Percentiles rank a stretch among this genome's conserved stretches.
phyloP scores from a whole-genome alignment of 1,284 basidiomycete genomes.

The Termitomyces sp. region DNA sequence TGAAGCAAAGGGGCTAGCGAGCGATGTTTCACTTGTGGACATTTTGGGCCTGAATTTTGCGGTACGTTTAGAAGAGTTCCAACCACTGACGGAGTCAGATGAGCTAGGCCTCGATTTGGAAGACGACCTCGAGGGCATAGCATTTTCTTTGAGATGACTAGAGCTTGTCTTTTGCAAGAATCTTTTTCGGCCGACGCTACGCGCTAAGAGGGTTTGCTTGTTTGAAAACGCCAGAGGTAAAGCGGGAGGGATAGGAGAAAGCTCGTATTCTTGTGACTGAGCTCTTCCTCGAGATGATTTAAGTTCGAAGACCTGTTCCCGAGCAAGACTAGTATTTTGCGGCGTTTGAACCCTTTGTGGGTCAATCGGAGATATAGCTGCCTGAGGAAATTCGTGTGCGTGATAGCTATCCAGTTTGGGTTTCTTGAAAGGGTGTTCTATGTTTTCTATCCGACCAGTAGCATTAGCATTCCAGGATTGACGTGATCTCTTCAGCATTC shows the following conservation, averaged over 20 bases:
- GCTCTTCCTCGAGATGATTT: constrained; percentile 10
- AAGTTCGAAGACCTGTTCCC: constrained; percentile 14
- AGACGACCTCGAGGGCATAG: constrained; percentile 7
- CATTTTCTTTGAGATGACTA: constrained; percentile 23
- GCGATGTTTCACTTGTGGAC: constrained; percentile 30
- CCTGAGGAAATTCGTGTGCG: neutral
- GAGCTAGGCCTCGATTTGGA: constrained; percentile 8
- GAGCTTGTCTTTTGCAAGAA: constrained; percentile 17
- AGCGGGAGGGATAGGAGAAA: constrained; percentile 17
- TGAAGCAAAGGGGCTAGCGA: constrained; percentile 38
- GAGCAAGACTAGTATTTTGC: constrained; percentile 12
- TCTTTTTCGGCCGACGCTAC: constrained; percentile 5
- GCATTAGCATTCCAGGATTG: constrained; percentile 8
- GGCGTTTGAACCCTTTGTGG: constrained; percentile 15
- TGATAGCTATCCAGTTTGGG: neutral
- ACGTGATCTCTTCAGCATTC: constrained; percentile 23
- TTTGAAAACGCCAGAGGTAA: constrained; percentile 15
- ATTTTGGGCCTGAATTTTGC: constrained; percentile 11
- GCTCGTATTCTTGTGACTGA: constrained; percentile 7
- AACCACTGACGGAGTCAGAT: constrained; percentile 8
- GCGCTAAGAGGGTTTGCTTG: constrained; percentile 9
- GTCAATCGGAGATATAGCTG: neutral
- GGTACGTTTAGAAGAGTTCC: constrained; percentile 8
- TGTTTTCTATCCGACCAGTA: constrained; percentile 7
- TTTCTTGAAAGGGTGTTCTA: constrained; percentile 11